These are phyloP conservation scores for Amanita jacksonii DNA, from an alignment of 768 basidiomycete genomes.

Conservation along the genomic window DNA sequence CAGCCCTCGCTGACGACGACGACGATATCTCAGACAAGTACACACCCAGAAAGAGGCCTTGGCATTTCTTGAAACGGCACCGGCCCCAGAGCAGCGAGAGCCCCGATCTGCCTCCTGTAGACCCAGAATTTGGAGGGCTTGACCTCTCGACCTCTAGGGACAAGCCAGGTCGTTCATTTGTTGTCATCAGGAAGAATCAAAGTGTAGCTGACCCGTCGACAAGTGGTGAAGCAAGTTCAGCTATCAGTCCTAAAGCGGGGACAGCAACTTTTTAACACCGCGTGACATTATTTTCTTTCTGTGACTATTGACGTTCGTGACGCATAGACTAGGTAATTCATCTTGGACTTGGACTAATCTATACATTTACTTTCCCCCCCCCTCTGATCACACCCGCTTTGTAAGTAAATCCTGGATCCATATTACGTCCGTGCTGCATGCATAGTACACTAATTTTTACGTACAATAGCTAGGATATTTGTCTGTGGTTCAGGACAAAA, in stretches of 20 bases:
- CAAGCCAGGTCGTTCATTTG: conserved; percentile 48
- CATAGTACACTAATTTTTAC: conserved; percentile 7
- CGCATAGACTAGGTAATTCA: neutral
- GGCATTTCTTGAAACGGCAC: conserved; percentile 55
- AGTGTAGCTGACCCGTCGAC: conserved; percentile 24
- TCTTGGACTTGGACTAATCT: conserved; percentile 5
- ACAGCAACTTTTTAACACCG: conserved; percentile 2
- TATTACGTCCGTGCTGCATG: too few relatives aligned
- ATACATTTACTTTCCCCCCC: conserved; percentile 2
- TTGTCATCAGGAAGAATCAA: conserved; percentile 57
- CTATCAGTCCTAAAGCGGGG: neutral
- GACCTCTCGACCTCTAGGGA: conserved; percentile 18
- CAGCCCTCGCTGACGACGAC: conserved; percentile 24
- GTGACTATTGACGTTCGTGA: neutral
- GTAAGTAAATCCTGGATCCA: too few relatives aligned
- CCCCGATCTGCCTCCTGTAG: conserved; percentile 20
- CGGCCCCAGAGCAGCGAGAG: conserved; percentile 54
- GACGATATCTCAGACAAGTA: conserved; percentile 29
- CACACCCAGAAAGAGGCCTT: conserved; percentile 55
- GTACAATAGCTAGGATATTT: conserved; percentile 11
- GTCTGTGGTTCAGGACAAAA: too few relatives aligned
- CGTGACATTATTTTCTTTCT: neutral
- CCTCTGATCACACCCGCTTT: conserved; percentile 1
- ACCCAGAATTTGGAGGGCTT: conserved; percentile 26
- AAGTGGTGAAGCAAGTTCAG: conserved; percentile 2